Base-by-base conservation (phyloP, 139 green algal genomes). In the Chlorella sp. region DNA sequence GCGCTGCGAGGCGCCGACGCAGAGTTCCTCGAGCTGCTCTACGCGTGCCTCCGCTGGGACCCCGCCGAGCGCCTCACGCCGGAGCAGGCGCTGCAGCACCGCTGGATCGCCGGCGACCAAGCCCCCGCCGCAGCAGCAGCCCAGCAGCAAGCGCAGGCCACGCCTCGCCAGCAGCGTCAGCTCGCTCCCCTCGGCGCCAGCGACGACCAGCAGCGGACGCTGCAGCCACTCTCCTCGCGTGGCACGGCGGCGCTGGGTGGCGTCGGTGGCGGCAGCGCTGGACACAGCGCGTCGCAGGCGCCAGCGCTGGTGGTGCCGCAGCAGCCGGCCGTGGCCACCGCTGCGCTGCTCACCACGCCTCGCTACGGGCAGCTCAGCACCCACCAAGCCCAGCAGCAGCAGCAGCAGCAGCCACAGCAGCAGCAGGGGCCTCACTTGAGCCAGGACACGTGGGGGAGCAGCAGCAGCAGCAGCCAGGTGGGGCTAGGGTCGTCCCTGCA, bases 41-140 rank as follows among this genome's bases (percentile, higher is more conserved):
- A 87, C 59, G 73, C 62, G 26, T 92, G 87, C 73, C 73, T 96
- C 3, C 35, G 49, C 26, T 96, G 91, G 91, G 84, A 95, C 71
- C 84, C 88, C 20, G 61, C 67, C 24, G 60, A 85, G 24, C 78
- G 91, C 59, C 74, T 92, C 65, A 91, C 88, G 0, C 88, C 91
- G 20, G 89, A 95, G 29, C 82, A 93, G 67, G 64, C 64, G 3
- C 26, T 70, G 64, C 14, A 51, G 30, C 62, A 68, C 30, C 30
- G 14, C 29, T 70, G 64, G 64, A 26, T 70, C 32, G 31, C 31
- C 3, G 64, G 33, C 32, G 31, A 70, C 22, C 32, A 31, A 26
- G 29, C 32, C 33, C 2, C 32, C 64, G 32, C 32, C 6, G 33
- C 64, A 70, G 64, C 64, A 51, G 64, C 64, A 70, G 62, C 14